phyloP scores from a whole-genome alignment of 2,329 filamentous ascomycete genomes.

The Claviceps spartinae region DNA sequence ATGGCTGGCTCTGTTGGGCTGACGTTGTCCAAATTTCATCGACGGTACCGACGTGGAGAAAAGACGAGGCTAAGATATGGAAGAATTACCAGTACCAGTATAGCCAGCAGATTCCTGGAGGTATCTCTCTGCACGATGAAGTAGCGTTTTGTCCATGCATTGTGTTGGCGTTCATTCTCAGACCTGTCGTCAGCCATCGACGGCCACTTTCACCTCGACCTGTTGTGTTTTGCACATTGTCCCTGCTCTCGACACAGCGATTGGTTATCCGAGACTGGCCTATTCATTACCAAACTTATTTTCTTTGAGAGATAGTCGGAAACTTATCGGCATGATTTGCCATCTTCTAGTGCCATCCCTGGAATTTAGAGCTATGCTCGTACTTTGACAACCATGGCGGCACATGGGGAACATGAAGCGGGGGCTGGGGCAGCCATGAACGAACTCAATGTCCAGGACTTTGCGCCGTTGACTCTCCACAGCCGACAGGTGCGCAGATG shows the following conservation, averaged over 20 bases:
- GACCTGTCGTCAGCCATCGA: too few species aligned
- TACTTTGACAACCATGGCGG: conserved; percentile 42
- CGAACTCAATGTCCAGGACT: conserved; percentile 67
- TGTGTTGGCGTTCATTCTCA: too few species aligned
- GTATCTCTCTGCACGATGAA: too few species aligned
- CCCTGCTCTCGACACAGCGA: conserved; percentile 48
- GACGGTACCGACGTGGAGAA: conserved; percentile 21
- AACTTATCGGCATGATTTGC: conserved; percentile 44
- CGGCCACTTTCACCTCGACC: conserved; percentile 33
- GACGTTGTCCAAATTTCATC: conserved; percentile 54
- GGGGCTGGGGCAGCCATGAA: conserved; percentile 49
- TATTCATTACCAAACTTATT: conserved; percentile 35
- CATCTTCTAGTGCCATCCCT: conserved; percentile 25
- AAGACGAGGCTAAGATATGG: conserved; percentile 6
- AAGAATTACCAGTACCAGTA: conserved; percentile 2
- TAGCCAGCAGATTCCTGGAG: too few species aligned
- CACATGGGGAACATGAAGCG: too few species aligned
- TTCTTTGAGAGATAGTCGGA: conserved; percentile 38
- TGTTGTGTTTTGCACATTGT: conserved; percentile 38
- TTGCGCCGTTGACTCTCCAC: conserved; percentile 74
- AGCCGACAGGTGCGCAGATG: conserved; percentile 34
- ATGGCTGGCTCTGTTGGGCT: conserved; percentile 43
- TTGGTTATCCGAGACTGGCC: conserved; percentile 46
- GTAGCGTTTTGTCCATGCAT: too few species aligned
- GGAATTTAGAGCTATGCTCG: conserved; percentile 27